A percentile compares a stretch with the other conserved stretches of the same genome.
These are phyloP conservation scores for Globisporangium megalacanthum DNA, from an alignment of 352 stramenopile genomes.

Conservation along the genomic window DNA sequence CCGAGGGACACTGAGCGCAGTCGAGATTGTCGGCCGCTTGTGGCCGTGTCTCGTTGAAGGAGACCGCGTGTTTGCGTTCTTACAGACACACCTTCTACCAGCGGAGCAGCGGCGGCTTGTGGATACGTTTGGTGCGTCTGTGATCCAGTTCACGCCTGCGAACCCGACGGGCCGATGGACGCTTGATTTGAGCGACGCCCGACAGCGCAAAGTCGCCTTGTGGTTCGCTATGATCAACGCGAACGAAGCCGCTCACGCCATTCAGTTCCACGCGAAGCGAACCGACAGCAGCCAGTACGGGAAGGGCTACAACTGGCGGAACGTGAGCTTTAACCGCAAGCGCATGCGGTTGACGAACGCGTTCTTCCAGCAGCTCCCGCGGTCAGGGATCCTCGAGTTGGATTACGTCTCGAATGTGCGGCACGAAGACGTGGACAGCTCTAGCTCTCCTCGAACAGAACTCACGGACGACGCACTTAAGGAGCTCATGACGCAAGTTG, in stretches of 20 bases:
- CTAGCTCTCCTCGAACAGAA: constrained; percentile 15
- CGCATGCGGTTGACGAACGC: constrained; percentile 38
- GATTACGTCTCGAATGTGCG: constrained; percentile 58
- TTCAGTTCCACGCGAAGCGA: constrained; percentile 34
- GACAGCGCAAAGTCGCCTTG: constrained; percentile 57
- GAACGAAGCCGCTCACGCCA: constrained; percentile 20
- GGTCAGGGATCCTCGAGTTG: constrained; percentile 54
- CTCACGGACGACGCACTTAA: constrained; percentile 30
- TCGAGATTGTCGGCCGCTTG: constrained; percentile 51
- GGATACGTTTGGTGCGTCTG: constrained; percentile 32
- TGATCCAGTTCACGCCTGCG: constrained; percentile 51
- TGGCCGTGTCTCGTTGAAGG: constrained; percentile 56
- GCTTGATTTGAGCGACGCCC: constrained; percentile 41
- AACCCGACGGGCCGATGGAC: constrained; percentile 62
- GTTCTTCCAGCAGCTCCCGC: constrained; percentile 56
- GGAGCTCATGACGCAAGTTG: constrained; percentile 33
- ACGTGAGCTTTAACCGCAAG: constrained; percentile 56
- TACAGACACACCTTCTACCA: constrained; percentile 35
- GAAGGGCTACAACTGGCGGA: constrained; percentile 55
- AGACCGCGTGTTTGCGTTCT: constrained; percentile 37
- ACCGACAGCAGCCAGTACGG: constrained; percentile 60
- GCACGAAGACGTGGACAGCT: constrained; percentile 32
- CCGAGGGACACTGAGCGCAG: constrained; percentile 25
- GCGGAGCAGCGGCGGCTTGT: constrained; percentile 53
- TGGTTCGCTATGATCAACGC: constrained; percentile 67